Conservation (phyloP, 2,329 filamentous ascomycete genomes). For the Ophiosphaerella korrae region DNA sequence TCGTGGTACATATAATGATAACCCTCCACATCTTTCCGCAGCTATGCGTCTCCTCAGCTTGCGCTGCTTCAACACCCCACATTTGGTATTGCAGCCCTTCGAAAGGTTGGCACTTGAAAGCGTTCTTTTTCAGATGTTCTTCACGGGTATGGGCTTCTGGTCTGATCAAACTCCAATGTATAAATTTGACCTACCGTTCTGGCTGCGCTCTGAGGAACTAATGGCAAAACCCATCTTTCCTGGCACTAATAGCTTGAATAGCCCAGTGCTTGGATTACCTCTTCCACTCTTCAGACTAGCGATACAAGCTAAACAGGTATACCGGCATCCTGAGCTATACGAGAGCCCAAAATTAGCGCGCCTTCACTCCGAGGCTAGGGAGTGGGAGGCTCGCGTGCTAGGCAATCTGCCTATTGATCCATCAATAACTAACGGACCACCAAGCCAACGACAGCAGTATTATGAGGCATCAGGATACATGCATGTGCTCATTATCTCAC, state of each 20-base stretch:
- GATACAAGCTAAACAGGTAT: constrained; percentile 15
- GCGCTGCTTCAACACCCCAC: constrained; percentile 10
- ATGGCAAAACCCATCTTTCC: constrained; percentile 13
- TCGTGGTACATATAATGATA: constrained; percentile 16
- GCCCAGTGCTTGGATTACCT: constrained; percentile 21
- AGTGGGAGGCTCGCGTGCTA: constrained; percentile 16
- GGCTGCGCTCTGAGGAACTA: constrained; percentile 15
- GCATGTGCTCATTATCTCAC: constrained; percentile 18
- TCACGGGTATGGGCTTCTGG: constrained; percentile 21
- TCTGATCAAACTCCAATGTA: constrained; percentile 11
- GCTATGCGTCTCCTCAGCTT: constrained; percentile 15
- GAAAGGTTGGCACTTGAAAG: constrained; percentile 22
- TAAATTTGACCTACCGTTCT: constrained; percentile 18
- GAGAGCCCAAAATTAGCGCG: neutral
- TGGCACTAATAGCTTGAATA: constrained; percentile 15
- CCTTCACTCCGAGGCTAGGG: constrained; percentile 13
- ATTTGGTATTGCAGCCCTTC: constrained; percentile 10
- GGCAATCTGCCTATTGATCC: constrained; percentile 9
- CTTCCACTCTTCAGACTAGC: constrained; percentile 18
- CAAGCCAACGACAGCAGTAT: constrained; percentile 4
- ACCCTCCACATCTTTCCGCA: constrained; percentile 15
- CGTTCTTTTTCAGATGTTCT: constrained; percentile 24
- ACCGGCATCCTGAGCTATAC: constrained; percentile 1
- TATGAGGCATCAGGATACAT: constrained; percentile 15
- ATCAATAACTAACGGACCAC: neutral